These are phyloP conservation scores for Cordyceps cateniannulata DNA, from an alignment of 2,329 filamentous ascomycete genomes.

Conservation along the genomic window DNA sequence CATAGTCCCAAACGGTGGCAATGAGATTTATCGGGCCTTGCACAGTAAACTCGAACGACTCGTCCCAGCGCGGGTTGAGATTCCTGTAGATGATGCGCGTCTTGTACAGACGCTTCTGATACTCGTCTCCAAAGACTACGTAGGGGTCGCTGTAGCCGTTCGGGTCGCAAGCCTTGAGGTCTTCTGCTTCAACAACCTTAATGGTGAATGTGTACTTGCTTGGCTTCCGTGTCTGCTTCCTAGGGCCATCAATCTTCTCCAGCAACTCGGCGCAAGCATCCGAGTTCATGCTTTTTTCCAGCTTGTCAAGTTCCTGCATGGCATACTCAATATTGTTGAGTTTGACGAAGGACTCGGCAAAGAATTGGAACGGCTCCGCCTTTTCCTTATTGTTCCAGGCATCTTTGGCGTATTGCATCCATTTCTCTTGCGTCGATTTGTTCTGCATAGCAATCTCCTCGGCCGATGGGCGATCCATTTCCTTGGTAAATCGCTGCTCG, in stretches of 20 bases:
- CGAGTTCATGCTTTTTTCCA: slow-evolving; percentile 85
- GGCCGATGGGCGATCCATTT: slow-evolving; percentile 88
- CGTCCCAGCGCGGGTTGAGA: slow-evolving; percentile 93
- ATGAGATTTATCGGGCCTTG: slow-evolving; percentile 88
- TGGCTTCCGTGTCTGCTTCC: slow-evolving; percentile 56
- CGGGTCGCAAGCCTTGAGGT: slow-evolving; percentile 95
- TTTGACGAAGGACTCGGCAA: slow-evolving; percentile 93
- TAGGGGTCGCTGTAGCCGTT: slow-evolving; percentile 94
- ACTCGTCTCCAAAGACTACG: slow-evolving; percentile 93
- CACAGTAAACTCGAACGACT: slow-evolving; percentile 92
- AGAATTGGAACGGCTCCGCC: slow-evolving; percentile 95
- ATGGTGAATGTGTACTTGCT: slow-evolving; percentile 97
- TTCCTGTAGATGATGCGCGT: slow-evolving; percentile 86
- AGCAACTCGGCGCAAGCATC: slow-evolving; percentile 84
- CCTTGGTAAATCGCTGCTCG: slow-evolving; percentile 75
- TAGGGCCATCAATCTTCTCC: slow-evolving; percentile 64
- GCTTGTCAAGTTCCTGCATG: slow-evolving; percentile 81
- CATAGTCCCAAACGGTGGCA: slow-evolving; percentile 97
- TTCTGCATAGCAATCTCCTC: slow-evolving; percentile 74
- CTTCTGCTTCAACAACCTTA: slow-evolving; percentile 96
- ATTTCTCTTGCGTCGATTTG: slow-evolving; percentile 84
- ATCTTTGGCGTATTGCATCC: slow-evolving; percentile 89
- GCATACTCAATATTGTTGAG: slow-evolving; percentile 97
- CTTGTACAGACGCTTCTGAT: slow-evolving; percentile 92
- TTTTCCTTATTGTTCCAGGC: slow-evolving; percentile 89